Evolutionary conservation across 495 filamentous ascomycete species (phyloP), one percentile per base, ranked within the genome.

Genomic region (Oleoguttula mirabilis): DNA sequence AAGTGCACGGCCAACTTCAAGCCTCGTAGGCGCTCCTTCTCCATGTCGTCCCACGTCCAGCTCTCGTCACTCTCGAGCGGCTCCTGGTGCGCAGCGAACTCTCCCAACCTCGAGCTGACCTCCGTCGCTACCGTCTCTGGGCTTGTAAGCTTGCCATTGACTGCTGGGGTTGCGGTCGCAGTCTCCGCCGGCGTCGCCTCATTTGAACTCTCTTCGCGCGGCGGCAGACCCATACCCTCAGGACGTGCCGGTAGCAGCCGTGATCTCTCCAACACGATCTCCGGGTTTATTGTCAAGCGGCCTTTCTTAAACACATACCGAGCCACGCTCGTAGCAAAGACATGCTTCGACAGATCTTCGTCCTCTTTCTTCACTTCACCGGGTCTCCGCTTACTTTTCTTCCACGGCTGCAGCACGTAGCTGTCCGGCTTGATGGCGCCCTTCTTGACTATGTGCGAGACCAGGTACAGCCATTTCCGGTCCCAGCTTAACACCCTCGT

Each of bases 271-370:
- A 95, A 65, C 10, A 90, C 68, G 22, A 81, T 64, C 58, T 88
- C 85, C 5, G 88, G 85, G 27, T 84, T 72, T 5, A 95, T 72
- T 5, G 88, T 98, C 48, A 88, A 63, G 14, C 90, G 66, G 0
- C 87, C 88, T 54, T 82, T 74, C 66, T 95, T 95, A 54, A 85
- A 79, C 1, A 93, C 87, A 56, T 92, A 95, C 65, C 92, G 88
- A 51, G 76, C 79, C 11, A 95, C 51, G 3, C 75, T 80, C 2
- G 76, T 80, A 1, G 88, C 88, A 47, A 80, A 75, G 24, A 95
- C 52, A 16, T 48, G 32, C 44, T 55, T 60, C 17, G 33, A 36
- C n/a, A 44, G 41, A 22, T 48, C 47, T 39, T 50, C 34, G 2
- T 45, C 41, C 39, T 48, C 43, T 21, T 35, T 36, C 43, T 52